Conservation (phyloP, 2,329 filamentous ascomycete species). For the Xylaria sp. region DNA sequence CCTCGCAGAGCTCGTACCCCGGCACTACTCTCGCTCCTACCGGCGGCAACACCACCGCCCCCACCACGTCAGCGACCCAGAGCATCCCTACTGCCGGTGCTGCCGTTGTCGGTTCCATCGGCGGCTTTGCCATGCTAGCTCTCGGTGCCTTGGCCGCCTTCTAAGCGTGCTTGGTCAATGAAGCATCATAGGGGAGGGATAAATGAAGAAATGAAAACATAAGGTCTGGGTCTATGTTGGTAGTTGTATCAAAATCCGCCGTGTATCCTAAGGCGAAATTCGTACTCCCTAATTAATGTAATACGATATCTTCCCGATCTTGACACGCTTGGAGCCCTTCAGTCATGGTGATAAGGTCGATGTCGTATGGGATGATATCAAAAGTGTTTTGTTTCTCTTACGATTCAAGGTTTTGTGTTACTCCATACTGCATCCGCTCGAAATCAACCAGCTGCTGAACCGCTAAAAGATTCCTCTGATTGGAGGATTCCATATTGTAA, state of each 20-base stretch:
- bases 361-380: not conserved
- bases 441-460: not conserved
- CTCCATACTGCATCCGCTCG: not conserved
- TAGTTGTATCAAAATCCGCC: not conserved
- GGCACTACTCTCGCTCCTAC: conserved; percentile 13
- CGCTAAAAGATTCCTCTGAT: not conserved
- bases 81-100: conserved; percentile 33
- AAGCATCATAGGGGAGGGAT: not conserved
- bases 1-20: conserved; percentile 16
- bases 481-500: too few species aligned
- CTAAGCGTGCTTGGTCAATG: not conserved
- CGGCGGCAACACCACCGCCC: conserved; percentile 16
- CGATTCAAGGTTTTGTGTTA: not conserved
- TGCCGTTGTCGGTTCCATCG: conserved; percentile 33
- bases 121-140: conserved; percentile 36
- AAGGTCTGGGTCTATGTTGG: not conserved
- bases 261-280: not conserved
- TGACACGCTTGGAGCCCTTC: not conserved
- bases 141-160: conserved; percentile 36
- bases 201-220: not conserved
- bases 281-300: conserved; percentile 12
- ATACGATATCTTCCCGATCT: conserved; percentile 3
- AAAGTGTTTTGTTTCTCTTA: not conserved
- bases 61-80: conserved; percentile 13
- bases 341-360: not conserved